Evolutionary conservation across 257 asterid species (phyloP), one percentile per base, ranked within the genome.

Genomic region (Vinca minor): DNA sequence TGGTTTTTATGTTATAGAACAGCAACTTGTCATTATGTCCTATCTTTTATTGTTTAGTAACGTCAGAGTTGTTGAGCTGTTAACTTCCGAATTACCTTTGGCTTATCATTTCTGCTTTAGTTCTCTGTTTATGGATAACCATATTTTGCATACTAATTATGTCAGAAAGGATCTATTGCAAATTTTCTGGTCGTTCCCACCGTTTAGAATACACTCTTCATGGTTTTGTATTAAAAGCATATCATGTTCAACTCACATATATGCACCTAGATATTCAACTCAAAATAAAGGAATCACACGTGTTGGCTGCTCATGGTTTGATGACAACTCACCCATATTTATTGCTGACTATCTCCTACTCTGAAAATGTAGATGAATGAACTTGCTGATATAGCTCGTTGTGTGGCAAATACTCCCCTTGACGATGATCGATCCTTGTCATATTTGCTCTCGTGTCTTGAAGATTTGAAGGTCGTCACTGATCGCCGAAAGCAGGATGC

Each of bases 311-410:
- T 12, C 14, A 23, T 46, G 26, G 18, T 55, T 41, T 32, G 28
- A 23, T 61, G 55, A 55, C 61, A 25, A 23, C 29, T 23, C 49
- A 18, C 14, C 32, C 62, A 63, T 17, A 21, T 28, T 60, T 14
- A 17, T 31, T 41, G 21, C 59, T 55, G 32, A 47, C 29, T 12
- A 18, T 23, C 52, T 25, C 35, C 36, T n/a, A 56, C 15, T 29
- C 69, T 31, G 52, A 62, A 63, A 35, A 45, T 79, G 81, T 84
- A 93, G 99, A 89, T 93, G 83, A 89, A 69, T 77, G 99, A 93
- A 77, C 96, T 89, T 76, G 96, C 97, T 73, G 99, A 93, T 77
- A 89, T 93, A 65, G 90, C 99, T 70, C 88, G 96, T 60, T 93
- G 97, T 77, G 96, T 84, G 47, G 96, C 96, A 38, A 84, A 85